Evolutionary conservation across 2,329 filamentous ascomycete species (phyloP).

Genomic region (Colletotrichum costaricense): DNA sequence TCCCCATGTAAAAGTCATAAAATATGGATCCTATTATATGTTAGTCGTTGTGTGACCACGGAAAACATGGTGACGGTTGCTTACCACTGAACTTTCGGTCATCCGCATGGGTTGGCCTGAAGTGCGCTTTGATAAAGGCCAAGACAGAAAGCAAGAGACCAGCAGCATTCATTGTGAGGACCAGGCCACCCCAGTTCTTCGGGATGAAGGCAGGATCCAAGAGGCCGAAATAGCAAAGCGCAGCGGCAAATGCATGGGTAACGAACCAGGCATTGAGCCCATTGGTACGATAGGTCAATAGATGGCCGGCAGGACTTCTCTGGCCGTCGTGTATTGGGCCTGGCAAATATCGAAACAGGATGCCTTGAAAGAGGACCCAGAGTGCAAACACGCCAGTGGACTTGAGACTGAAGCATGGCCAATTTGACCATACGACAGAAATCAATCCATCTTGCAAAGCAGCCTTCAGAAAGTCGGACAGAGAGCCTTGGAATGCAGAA

Average conservation of each 20-base stretch:
- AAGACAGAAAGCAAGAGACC: conserved; percentile 34
- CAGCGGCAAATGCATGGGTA: conserved; percentile 47
- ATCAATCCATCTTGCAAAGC: no score
- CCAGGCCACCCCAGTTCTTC: conserved; percentile 53
- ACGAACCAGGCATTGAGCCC: conserved; percentile 53
- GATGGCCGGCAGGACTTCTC: conserved; percentile 54
- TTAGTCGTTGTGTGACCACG: not conserved
- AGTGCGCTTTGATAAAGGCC: conserved; percentile 3
- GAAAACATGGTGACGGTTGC: not conserved
- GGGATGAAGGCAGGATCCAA: conserved; percentile 54
- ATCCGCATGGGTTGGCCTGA: not conserved
- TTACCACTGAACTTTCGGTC: conserved; percentile 13
- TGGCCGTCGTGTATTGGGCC: conserved; percentile 46
- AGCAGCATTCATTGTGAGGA: conserved; percentile 51
- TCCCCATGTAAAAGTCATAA: conserved; percentile 59
- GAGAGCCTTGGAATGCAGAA: no score
- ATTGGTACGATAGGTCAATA: conserved; percentile 56
- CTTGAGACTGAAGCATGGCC: no score
- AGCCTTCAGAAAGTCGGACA: no score
- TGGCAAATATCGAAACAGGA: conserved; percentile 19
- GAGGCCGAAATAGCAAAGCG: conserved; percentile 41
- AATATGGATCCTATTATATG: conserved; percentile 45
- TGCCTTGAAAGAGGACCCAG: conserved; percentile 29
- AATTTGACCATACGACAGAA: no score
- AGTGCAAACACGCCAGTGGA: no score